Evolutionary conservation across 306 rosid genomes (phyloP), one percentile per base, ranked within the genome.

Genomic region (Lotus japonicus): DNA sequence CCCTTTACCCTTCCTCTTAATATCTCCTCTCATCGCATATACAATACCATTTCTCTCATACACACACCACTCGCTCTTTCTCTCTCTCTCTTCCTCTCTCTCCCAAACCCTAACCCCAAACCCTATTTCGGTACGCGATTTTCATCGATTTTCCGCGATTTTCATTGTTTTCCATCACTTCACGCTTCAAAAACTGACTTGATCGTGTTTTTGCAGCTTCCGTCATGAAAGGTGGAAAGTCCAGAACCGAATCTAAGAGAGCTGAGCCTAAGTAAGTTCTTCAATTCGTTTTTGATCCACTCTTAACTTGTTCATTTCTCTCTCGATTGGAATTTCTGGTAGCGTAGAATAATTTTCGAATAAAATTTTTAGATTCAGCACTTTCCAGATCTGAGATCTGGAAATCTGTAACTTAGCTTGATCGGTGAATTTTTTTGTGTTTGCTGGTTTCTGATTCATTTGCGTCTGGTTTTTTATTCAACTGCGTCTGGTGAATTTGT

Each of bases 211-310:
- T 14, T 87, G 73, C 88, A 86, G 97, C 55, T 61, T 70, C 76
- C 78, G 66, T 33, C 70, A 91, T 91, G 97, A 91, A 91, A 76
- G 97, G 96, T 33, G 91, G 71, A 15, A 88, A 80, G 75, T 83
- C 92, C 13, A 87, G 75, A 71, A 26, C 89, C 14, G 86, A 84
- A 76, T 41, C 96, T 8, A 91, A 78, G 87, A 88, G 56, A 64
- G 75, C 84, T 13, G 91, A 91, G 36, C 4, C 94, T 13, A 91
- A 85, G 97, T 91, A 61, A 81, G 92, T 81, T 58, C 59, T 81
- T 58, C 59, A 36, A 0, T 14, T 58, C 9, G 7, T 13, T 31
- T 59, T n/a, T n/a, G 4, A 45, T 36, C 0, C 14, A 6, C 2
- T 0, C 10, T 3, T 18, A 11, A 14, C 19, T 10, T n/a, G 15